Evolutionary conservation across 1,284 basidiomycete genomes (phyloP).

Genomic region (Tilletia indica): DNA sequence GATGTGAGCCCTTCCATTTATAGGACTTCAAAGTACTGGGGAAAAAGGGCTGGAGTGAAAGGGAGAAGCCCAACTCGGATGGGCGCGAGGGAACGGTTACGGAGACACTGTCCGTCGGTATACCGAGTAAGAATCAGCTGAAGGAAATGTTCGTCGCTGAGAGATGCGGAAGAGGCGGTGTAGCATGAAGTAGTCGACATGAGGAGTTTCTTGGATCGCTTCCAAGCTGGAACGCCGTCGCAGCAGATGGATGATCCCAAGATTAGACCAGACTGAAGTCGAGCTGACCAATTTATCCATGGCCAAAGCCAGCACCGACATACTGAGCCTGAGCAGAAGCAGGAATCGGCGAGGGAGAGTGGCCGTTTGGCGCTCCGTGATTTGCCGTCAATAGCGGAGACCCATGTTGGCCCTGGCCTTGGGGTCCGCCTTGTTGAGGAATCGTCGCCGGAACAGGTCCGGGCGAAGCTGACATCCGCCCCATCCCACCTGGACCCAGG

Average conservation of each 20-base stretch:
- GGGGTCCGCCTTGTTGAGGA: background rate
- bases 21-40: no score
- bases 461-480: slow-evolving; percentile 15
- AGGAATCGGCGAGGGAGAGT: slow-evolving; percentile 7
- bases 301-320: slow-evolving; percentile 1
- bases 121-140: background rate
- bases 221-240: no score
- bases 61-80: no score
- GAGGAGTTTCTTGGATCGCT: no score
- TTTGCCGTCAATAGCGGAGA: slow-evolving; percentile 5
- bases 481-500: background rate
- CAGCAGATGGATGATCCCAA: background rate
- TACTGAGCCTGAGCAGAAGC: slow-evolving; percentile 13
- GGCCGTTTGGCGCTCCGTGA: slow-evolving; percentile 6
- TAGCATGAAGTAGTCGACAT: no score
- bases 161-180: no score
- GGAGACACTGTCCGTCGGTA: background rate
- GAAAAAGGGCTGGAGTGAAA: no score
- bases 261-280: no score
- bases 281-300: background rate
- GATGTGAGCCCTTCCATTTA: no score
- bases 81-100: no score
- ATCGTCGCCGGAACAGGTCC: slow-evolving; percentile 5
- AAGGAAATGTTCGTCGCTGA: no score
- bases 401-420: slow-evolving; percentile 15